These are phyloP conservation scores for Eucalyptus sp. DNA, from an alignment of 345 rosid genomes.

Conservation along the genomic window DNA sequence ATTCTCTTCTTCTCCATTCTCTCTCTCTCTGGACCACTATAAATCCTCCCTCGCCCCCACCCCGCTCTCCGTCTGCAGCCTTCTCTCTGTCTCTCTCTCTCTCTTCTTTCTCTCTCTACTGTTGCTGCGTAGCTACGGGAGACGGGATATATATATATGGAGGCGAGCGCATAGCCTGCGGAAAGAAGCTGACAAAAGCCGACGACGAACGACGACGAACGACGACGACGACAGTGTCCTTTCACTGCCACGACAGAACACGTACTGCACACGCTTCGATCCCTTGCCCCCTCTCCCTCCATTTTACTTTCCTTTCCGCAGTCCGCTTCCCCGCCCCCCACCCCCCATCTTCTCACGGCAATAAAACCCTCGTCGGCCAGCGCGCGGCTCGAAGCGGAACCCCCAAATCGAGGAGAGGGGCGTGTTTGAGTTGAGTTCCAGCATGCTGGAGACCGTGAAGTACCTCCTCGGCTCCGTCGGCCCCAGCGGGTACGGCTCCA, in stretches of 20 bases:
- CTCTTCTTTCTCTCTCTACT: background rate
- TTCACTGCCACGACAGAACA: background rate
- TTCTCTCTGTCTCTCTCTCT: background rate
- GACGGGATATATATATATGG: background rate
- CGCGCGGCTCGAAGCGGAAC: background rate
- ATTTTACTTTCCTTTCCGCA: background rate
- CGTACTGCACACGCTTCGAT: background rate
- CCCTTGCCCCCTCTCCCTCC: background rate
- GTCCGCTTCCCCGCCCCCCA: background rate
- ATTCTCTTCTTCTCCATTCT: background rate
- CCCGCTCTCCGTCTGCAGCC: background rate
- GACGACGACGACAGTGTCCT: background rate
- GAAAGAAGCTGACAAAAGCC: background rate
- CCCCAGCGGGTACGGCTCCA: conserved; percentile 78
- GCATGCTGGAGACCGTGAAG: conserved; percentile 62
- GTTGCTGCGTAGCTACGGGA: background rate
- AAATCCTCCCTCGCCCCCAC: background rate
- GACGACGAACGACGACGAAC: background rate
- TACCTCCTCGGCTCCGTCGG: conserved; percentile 81
- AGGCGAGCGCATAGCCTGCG: background rate
- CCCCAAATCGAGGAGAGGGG: background rate
- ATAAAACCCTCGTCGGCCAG: background rate
- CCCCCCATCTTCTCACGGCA: background rate
- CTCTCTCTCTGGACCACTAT: background rate
- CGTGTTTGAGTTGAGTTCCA: background rate